Evolutionary conservation across 352 stramenopile genomes (phyloP).

Genomic region (Globisporangium rhizosaccharum): DNA sequence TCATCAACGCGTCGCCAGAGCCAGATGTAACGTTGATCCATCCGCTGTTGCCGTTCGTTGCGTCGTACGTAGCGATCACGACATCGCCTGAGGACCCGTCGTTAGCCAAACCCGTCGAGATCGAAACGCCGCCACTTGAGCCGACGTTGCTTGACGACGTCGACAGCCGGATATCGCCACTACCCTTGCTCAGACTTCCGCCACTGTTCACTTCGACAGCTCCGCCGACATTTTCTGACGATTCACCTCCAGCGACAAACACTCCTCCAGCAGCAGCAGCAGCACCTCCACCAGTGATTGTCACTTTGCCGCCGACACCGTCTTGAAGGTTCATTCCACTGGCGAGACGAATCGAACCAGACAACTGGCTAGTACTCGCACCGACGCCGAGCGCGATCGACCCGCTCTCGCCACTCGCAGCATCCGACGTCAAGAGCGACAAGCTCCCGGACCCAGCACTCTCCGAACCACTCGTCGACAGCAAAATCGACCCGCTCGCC

Average conservation of each 20-base stretch:
- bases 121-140: conserved; percentile 15
- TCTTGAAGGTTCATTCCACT: conserved; percentile 20
- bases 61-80: conserved; percentile 12
- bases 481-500: conserved; percentile 18
- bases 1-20: conserved; percentile 11
- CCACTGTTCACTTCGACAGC: conserved; percentile 18
- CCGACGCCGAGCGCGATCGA: conserved; percentile 17
- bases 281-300: conserved; percentile 15
- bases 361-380: conserved; percentile 7
- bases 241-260: conserved; percentile 12
- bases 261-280: conserved; percentile 8
- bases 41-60: conserved; percentile 15
- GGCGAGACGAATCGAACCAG: conserved; percentile 11
- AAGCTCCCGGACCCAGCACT: conserved; percentile 17
- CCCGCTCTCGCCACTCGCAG: conserved; percentile 18
- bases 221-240: conserved; percentile 17
- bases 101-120: conserved; percentile 17
- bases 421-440: conserved; percentile 14
- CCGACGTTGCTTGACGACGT: conserved; percentile 7
- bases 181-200: conserved; percentile 15
- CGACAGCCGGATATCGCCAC: conserved; percentile 16
- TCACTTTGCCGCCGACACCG: conserved; percentile 16
- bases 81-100: conserved; percentile 20
- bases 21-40: conserved; percentile 18
- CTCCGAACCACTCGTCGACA: conserved; percentile 23